Evolutionary conservation across 2,329 filamentous ascomycete genomes (phyloP).

Genomic region (Thelonectria blattea): DNA sequence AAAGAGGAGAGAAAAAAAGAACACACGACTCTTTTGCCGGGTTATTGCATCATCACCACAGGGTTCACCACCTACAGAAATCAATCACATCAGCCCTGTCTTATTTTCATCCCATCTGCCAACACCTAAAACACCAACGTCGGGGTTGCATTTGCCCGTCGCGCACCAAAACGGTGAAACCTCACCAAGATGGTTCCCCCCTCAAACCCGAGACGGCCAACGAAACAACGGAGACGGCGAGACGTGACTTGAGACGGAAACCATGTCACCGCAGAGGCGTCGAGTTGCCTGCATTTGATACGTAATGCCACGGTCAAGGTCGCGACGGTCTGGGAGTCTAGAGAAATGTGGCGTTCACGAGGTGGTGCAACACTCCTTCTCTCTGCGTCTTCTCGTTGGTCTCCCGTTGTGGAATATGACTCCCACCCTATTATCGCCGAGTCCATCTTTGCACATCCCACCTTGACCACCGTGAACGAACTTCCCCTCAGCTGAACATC

Average conservation of each 20-base stretch:
- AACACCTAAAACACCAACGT: not conserved
- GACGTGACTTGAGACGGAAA: slow-evolving; percentile 5
- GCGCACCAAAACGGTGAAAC: slow-evolving; percentile 14
- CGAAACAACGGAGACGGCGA: slow-evolving; percentile 8
- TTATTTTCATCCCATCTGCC: not conserved
- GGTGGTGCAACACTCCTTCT: not conserved
- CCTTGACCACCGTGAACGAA: no score
- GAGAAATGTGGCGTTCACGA: not conserved
- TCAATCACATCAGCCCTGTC: not conserved
- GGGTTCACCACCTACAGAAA: not conserved
- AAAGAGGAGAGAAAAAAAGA: not conserved
- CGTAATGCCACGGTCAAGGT: not conserved
- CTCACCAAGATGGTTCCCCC: not conserved
- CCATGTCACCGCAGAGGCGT: not conserved
- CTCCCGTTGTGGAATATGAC: not conserved
- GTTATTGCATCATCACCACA: not conserved
- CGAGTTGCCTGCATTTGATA: not conserved
- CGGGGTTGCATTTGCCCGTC: slow-evolving; percentile 1
- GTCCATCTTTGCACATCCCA: not conserved
- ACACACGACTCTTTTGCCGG: no score
- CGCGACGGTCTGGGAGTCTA: not conserved
- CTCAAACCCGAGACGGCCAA: slow-evolving; percentile 9
- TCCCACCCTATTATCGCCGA: not conserved
- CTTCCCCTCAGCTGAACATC: no score
- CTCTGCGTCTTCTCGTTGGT: not conserved